These are phyloP conservation scores for Gryganskiella cystojenkinii DNA, from an alignment of 192 early-diverging fungal genomes.

Conservation along the genomic window DNA sequence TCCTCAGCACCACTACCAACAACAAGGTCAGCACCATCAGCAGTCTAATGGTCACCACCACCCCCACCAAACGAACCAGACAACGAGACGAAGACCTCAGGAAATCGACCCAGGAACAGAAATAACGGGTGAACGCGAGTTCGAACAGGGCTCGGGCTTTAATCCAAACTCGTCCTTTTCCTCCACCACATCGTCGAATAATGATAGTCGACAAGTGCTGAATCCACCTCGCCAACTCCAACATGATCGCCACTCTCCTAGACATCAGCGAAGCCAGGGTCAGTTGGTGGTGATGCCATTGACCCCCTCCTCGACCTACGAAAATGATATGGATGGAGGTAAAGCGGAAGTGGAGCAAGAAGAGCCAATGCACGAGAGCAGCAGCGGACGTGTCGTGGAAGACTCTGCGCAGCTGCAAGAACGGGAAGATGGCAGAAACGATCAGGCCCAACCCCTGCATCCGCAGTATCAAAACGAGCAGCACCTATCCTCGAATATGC, in stretches of 20 bases:
- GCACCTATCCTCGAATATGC: too few species aligned
- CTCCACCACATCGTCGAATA: slow-evolving; percentile 17
- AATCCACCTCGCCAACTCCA: slow-evolving; percentile 2
- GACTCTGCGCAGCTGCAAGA: too few species aligned
- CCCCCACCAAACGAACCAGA: slow-evolving; percentile 7
- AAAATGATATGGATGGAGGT: slow-evolving; percentile 14
- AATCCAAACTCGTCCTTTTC: slow-evolving; percentile 37
- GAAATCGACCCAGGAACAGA: neutral
- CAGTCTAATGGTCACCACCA: slow-evolving; percentile 12
- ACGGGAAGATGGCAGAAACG: too few species aligned
- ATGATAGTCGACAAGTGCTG: slow-evolving; percentile 16
- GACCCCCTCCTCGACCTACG: slow-evolving; percentile 31
- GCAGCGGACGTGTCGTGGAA: neutral
- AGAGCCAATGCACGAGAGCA: slow-evolving; percentile 5
- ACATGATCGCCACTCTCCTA: slow-evolving; percentile 24
- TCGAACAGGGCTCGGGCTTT: slow-evolving; percentile 38
- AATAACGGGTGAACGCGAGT: slow-evolving; percentile 10
- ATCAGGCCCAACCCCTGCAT: too few species aligned
- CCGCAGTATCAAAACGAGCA: too few species aligned
- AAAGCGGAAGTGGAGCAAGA: slow-evolving; percentile 22
- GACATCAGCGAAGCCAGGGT: slow-evolving; percentile 10
- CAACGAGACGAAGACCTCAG: slow-evolving; percentile 19
- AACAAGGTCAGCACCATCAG: slow-evolving; percentile 8
- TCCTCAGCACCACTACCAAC: neutral
- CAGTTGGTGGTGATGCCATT: neutral